Percentiles rank a stretch among this genome's conserved stretches.
phyloP scores from a whole-genome alignment of 2,329 filamentous ascomycete species.

The Cladophialophora exuberans region DNA sequence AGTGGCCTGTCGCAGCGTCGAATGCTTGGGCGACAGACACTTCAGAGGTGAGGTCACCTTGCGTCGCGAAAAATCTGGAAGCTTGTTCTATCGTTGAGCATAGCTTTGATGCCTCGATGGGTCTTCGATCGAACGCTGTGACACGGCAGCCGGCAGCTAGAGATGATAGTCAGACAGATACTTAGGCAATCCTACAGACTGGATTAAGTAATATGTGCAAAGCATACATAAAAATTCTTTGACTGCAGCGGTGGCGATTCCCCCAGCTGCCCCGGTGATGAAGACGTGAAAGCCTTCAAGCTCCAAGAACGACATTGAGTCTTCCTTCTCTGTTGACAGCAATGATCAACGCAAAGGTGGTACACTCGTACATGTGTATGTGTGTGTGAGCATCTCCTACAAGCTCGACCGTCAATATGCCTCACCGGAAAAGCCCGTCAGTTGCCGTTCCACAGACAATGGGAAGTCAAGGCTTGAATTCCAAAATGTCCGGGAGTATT shows the following conservation, averaged over 20 bases:
- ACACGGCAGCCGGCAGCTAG: slow-evolving; percentile 59
- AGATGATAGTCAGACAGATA: slow-evolving; percentile 8
- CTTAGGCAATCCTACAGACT: not conserved
- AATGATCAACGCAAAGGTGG: no score
- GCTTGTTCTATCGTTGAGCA: slow-evolving; percentile 36
- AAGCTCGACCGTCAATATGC: no score
- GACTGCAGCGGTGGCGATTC: slow-evolving; percentile 55
- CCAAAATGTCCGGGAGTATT: no score
- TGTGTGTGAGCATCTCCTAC: no score
- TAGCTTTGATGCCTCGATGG: slow-evolving; percentile 37
- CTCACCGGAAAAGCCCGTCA: no score
- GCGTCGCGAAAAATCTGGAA: slow-evolving; percentile 44
- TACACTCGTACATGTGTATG: no score
- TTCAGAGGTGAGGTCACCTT: slow-evolving; percentile 55
- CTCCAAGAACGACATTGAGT: slow-evolving; percentile 48
- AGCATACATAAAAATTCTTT: slow-evolving; percentile 56
- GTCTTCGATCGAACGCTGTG: slow-evolving; percentile 54
- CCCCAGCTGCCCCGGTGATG: slow-evolving; percentile 57
- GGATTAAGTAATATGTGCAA: not conserved
- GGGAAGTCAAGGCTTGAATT: no score
- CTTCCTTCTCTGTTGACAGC: not conserved
- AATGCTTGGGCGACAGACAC: slow-evolving; percentile 47
- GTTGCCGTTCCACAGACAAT: no score
- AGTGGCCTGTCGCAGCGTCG: slow-evolving; percentile 37
- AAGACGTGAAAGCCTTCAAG: slow-evolving; percentile 57